Percentiles rank a stretch among this genome's conserved stretches.
Conservation (phyloP, 2,329 filamentous ascomycete genomes). For the Ophiostoma triangulosporum region DNA sequence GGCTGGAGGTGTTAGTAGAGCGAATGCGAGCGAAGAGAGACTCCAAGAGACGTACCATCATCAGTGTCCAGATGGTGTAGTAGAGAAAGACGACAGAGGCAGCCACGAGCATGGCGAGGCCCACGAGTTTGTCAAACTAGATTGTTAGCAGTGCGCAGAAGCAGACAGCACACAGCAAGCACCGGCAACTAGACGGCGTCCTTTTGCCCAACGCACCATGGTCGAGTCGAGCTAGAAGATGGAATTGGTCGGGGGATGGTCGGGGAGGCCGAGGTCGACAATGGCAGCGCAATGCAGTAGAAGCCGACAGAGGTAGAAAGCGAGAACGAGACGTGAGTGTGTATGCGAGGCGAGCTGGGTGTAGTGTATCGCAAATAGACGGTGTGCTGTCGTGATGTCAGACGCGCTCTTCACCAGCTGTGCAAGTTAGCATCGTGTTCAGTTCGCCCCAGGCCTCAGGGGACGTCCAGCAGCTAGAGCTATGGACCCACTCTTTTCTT, state of each 20-base stretch:
- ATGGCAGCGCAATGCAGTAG: background rate
- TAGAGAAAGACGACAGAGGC: constrained; percentile 57
- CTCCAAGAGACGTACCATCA: constrained; percentile 57
- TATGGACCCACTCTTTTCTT: background rate
- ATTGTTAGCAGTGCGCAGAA: constrained; percentile 7
- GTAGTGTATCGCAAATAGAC: background rate
- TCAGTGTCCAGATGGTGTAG: constrained; percentile 94
- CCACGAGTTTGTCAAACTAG: constrained; percentile 77
- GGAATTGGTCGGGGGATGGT: background rate
- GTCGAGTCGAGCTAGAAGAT: background rate
- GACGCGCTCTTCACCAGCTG: background rate
- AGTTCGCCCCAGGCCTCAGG: constrained; percentile 3
- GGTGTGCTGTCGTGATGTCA: background rate
- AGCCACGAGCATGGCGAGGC: constrained; percentile 55
- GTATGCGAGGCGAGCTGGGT: background rate
- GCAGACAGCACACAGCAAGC: background rate
- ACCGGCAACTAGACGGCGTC: background rate
- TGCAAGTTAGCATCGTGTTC: constrained; percentile 8
- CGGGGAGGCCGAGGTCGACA: background rate
- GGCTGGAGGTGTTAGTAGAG: constrained; percentile 42
- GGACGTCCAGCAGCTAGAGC: background rate
- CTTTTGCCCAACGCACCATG: constrained; percentile 2
- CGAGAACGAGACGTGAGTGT: background rate
- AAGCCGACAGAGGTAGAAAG: background rate
- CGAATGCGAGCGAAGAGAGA: background rate